Conservation (phyloP, 2,329 filamentous ascomycete genomes). For the Moelleriella libera region DNA sequence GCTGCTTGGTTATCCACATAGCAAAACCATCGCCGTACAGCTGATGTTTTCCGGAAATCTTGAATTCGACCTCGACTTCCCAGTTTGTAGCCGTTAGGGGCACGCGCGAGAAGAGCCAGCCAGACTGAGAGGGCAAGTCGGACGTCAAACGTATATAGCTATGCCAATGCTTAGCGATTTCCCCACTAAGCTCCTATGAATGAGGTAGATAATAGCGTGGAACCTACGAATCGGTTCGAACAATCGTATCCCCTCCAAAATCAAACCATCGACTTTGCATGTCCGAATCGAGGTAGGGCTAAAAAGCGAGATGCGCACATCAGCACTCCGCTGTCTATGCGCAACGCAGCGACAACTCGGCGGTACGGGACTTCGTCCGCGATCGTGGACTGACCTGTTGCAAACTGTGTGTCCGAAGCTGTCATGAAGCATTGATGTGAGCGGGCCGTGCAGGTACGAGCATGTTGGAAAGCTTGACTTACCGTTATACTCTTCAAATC, state of each 20-base stretch:
- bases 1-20: slow-evolving; percentile 94
- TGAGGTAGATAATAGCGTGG: neutral
- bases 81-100: slow-evolving; percentile 96
- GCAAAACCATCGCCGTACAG: slow-evolving; percentile 94
- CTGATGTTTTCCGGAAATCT: slow-evolving; percentile 76
- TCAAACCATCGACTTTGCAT: slow-evolving; percentile 99
- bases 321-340: slow-evolving; percentile 1
- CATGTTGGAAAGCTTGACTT: slow-evolving; percentile 8
- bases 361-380: neutral
- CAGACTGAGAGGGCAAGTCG: slow-evolving; percentile 78
- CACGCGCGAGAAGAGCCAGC: slow-evolving; percentile 88
- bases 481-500: slow-evolving; percentile 40
- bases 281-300: slow-evolving; percentile 96
- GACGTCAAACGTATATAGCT: slow-evolving; percentile 89
- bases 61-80: slow-evolving; percentile 95
- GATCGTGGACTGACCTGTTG: slow-evolving; percentile 46
- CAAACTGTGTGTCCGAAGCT: slow-evolving; percentile 82
- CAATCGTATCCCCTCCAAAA: slow-evolving; percentile 89
- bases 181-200: neutral
- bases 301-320: slow-evolving; percentile 5
- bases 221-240: slow-evolving; percentile 55
- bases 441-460: neutral
- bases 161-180: slow-evolving; percentile 3
- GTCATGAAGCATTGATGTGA: slow-evolving; percentile 6
- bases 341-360: neutral